These are phyloP conservation scores for Lactifluus pinguis DNA, from an alignment of 768 basidiomycete genomes.

Conservation along the genomic window DNA sequence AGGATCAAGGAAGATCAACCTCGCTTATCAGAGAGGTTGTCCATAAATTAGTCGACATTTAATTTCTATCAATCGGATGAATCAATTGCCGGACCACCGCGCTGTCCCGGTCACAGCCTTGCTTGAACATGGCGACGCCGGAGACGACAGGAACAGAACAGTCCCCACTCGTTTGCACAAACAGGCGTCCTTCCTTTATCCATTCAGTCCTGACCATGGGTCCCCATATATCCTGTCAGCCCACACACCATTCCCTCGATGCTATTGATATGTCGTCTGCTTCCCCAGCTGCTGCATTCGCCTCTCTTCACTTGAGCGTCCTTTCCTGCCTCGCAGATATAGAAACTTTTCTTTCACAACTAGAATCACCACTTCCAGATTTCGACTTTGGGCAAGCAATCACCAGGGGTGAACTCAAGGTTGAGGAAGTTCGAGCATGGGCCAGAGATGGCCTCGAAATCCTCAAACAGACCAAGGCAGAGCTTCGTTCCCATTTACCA, in stretches of 20 bases:
- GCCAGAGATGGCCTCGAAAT: conserved; percentile 32
- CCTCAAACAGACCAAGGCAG: conserved; percentile 56
- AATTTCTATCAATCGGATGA: no score
- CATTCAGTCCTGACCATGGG: conserved; percentile 17
- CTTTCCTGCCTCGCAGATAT: conserved; percentile 74
- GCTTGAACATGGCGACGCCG: no score
- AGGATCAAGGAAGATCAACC: no score
- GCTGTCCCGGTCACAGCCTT: no score
- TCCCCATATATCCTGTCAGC: conserved; percentile 33
- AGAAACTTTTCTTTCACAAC: conserved; percentile 48
- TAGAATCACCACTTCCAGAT: conserved; percentile 46
- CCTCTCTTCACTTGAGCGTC: conserved; percentile 59
- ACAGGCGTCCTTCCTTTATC: conserved; percentile 18
- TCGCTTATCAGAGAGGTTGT: no score
- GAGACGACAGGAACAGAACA: not conserved
- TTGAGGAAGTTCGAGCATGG: conserved; percentile 39
- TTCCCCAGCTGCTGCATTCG: conserved; percentile 48
- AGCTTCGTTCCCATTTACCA: conserved; percentile 69
- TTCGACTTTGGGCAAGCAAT: conserved; percentile 31
- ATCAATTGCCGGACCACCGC: no score
- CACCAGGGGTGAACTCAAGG: conserved; percentile 24
- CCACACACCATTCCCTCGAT: conserved; percentile 51
- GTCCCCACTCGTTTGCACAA: no score
- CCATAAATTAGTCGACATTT: no score
- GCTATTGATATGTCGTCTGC: conserved; percentile 43